Evolutionary conservation across 306 rosid species (phyloP), one percentile per base, ranked within the genome.

Genomic region (Lupinus albus): DNA sequence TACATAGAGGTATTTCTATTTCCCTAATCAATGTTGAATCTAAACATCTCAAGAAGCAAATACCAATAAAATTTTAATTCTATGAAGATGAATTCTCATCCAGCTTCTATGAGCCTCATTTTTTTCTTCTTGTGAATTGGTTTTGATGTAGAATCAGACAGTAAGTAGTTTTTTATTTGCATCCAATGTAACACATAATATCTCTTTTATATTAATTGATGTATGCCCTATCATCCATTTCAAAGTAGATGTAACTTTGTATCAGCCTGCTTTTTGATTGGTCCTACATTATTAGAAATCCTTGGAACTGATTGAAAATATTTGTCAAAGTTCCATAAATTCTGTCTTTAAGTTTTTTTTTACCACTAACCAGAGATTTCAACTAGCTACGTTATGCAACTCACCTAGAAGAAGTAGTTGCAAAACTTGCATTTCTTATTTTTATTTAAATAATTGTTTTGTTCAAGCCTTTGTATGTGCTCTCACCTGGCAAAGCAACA

Each of bases 1-100:
- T 89, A 82, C 77, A 84, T 92, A 72, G 96, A 85, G 96, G 98
- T 92, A 85, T 70, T 59, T 76, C 36, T 46, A 45, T 66, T 51
- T 78, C 50, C 10, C 67, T 53, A 69, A 58, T 44, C 18, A 25
- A 4, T 49, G 53, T 68, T 54, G 52, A 64, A 56, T n/a, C 14
- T 35, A 30, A 46, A 32, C 52, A 20, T 50, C 51, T 50, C 44
- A 11, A 55, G 20, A 70, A 68, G 46, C 33, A 48, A 57, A 35
- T 68, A 68, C 70, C 13, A 44, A 78, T 54, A 68, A 76, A 68
- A 8, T 46, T 35, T 30, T 25, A 13, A 47, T 57, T 36, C 52
- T 52, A 58, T 30, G 55, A 14, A 30, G 21, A 64, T 7, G 39
- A 48, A 15, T 39, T 52, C 9, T 4, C 11, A 59, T 64, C 45